A percentile compares a stretch with the other conserved stretches of the same genome.
Conservation (phyloP, 192 early-diverging fungal species). For the Rhizophagus prolifer region DNA sequence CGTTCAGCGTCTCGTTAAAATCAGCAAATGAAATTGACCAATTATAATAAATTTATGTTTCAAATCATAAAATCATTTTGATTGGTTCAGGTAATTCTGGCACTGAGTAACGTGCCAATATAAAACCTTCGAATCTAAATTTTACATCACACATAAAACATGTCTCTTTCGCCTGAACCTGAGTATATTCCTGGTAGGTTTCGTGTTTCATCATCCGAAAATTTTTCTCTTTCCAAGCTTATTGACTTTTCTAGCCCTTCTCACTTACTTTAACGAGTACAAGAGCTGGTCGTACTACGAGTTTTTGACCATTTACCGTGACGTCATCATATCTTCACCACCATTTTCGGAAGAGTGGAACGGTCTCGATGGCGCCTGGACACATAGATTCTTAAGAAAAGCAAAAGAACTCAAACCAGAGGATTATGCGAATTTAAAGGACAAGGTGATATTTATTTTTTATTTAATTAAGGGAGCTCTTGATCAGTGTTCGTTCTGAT, state of each 20-base stretch:
- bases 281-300: conserved; percentile 21
- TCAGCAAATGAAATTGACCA: too few species aligned
- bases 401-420: conserved; percentile 8
- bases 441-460: neutral
- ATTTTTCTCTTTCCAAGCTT: too few species aligned
- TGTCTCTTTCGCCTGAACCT: too few species aligned
- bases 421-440: conserved; percentile 17
- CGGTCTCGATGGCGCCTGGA: conserved; percentile 13
- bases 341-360: neutral
- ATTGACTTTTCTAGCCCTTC: neutral
- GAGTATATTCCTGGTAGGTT: too few species aligned
- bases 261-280: neutral
- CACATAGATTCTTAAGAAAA: conserved; percentile 21
- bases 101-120: too few species aligned
- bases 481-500: conserved; percentile 2
- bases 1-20: too few species aligned
- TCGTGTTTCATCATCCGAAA: too few species aligned
- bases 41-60: too few species aligned
- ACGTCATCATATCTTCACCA: conserved; percentile 21
- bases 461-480: conserved; percentile 23
- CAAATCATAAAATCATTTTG: too few species aligned
- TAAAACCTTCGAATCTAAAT: too few species aligned
- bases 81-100: too few species aligned
- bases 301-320: conserved; percentile 9
- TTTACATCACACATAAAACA: too few species aligned